Base-by-base conservation (phyloP, 345 rosid species). In the Citrus inodora region DNA sequence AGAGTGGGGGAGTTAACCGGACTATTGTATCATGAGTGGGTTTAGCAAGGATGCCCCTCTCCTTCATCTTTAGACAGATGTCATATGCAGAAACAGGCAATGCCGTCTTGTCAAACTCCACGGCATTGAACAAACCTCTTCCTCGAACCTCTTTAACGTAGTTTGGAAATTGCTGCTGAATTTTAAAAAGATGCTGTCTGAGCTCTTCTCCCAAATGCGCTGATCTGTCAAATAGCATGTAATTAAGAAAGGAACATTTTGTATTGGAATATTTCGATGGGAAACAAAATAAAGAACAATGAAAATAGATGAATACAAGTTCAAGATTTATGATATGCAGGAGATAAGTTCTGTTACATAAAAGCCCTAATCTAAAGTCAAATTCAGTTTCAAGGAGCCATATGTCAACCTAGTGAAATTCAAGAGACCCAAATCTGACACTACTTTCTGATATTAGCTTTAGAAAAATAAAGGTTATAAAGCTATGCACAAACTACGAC, bases 1-100 rank as follows among this genome's bases (percentile, higher is more conserved):
- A 87, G 72, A 96, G 97, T 30, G 99, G 98, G 68, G 99, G 98
- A 76, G 98, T 94, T 81, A 96, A 86, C 78, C 98, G 92, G 73
- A 96, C 98, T 74, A 96, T 91, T 14, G 95, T 88, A 67, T 89
- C 84, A 79, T 96, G 98, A 3, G 99, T 94, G 10, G 99, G 97
- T 87, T 96, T 96, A 62, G 98, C 97, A 51, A 96, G 97, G 61
- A 96, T 83, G 80, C 99, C 97, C 80, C 97, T 88, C 59, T 87
- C 97, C 88, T 92, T 95, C 92, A 95, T 82, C 88, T 88, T 92
- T 68, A 94, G 89, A 84, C 97, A 96, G 73, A 96, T 88, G 81
- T 91, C 98, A 62, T 87, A 96, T 65, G 99, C 97, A 51, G 99
- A 92, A 82, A 89, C 90, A 0, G 97, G 92, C 70, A 90, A 83